These are phyloP conservation scores for Marvania coccoides DNA, from an alignment of 139 green algal genomes.

Conservation along the genomic window DNA sequence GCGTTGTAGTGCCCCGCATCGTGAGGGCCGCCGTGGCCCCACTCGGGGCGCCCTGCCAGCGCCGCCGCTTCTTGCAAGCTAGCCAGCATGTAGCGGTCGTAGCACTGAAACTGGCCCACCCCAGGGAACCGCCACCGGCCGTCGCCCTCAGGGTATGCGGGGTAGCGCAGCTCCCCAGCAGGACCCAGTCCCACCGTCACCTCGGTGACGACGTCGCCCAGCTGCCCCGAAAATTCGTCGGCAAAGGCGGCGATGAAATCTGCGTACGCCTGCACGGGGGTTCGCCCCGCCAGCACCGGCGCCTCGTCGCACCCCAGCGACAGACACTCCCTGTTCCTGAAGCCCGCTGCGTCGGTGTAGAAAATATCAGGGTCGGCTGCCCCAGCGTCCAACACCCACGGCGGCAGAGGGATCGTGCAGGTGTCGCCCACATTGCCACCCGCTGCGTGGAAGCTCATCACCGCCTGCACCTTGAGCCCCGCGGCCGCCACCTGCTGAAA, in stretches of 20 bases:
- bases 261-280: slow-evolving; percentile 84
- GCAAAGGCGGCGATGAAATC: slow-evolving; percentile 91
- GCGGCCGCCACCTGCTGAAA: slow-evolving; percentile 45
- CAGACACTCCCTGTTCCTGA: slow-evolving; percentile 90
- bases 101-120: slow-evolving; percentile 98
- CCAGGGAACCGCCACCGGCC: slow-evolving; percentile 92
- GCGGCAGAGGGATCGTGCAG: slow-evolving; percentile 85
- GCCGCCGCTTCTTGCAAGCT: slow-evolving; percentile 57
- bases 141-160: slow-evolving; percentile 91
- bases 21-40: slow-evolving; percentile 81
- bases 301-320: slow-evolving; percentile 83
- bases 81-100: slow-evolving; percentile 94
- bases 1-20: slow-evolving; percentile 93
- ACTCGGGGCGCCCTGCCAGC: slow-evolving; percentile 71
- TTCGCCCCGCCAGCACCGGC: slow-evolving; percentile 68
- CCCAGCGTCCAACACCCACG: slow-evolving; percentile 89
- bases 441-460: slow-evolving; percentile 88
- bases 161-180: slow-evolving; percentile 96
- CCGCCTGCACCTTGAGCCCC: slow-evolving; percentile 71
- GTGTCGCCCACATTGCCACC: slow-evolving; percentile 89
- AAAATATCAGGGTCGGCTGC: slow-evolving; percentile 88
- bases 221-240: slow-evolving; percentile 58
- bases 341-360: slow-evolving; percentile 84
- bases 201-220: slow-evolving; percentile 74
- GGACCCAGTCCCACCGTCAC: slow-evolving; percentile 93